Conservation (phyloP, 495 filamentous ascomycete species). For the Pyrenula massariospora region DNA sequence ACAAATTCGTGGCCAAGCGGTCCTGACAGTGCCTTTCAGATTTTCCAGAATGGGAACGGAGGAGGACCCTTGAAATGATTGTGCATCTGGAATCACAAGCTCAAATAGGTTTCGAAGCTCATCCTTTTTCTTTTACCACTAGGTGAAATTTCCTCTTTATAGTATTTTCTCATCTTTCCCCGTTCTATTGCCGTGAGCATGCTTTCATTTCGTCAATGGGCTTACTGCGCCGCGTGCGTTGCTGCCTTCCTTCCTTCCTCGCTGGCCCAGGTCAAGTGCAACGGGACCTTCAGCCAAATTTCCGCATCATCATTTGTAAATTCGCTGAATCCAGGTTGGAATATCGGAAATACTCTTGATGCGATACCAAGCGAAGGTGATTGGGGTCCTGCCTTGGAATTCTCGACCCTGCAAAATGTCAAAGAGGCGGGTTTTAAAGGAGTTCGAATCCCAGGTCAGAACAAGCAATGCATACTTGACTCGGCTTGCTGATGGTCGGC, state of each 20-base stretch:
- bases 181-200: not conserved
- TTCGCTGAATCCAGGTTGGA: conserved; percentile 30
- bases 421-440: conserved; percentile 45
- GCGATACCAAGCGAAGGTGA: conserved; percentile 43
- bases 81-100: too few relatives aligned
- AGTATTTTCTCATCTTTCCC: too few relatives aligned
- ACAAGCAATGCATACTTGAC: too few relatives aligned
- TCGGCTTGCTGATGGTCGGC: conserved; percentile 3
- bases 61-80: too few relatives aligned
- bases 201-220: not conserved
- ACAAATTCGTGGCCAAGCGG: not conserved
- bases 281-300: conserved; percentile 23
- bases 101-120: too few relatives aligned
- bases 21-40: not conserved
- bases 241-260: not conserved
- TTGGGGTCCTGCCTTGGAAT: conserved; percentile 45
- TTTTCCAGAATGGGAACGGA: too few relatives aligned
- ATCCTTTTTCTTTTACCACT: too few relatives aligned
- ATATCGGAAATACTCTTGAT: conserved; percentile 44
- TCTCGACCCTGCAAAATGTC: conserved; percentile 36
- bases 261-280: conserved; percentile 8
- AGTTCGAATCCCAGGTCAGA: conserved; percentile 42
- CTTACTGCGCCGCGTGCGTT: not conserved
- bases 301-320: conserved; percentile 22
- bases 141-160: too few relatives aligned